Conservation (phyloP, 2,329 filamentous ascomycete species). For the Diaporthe vexans region DNA sequence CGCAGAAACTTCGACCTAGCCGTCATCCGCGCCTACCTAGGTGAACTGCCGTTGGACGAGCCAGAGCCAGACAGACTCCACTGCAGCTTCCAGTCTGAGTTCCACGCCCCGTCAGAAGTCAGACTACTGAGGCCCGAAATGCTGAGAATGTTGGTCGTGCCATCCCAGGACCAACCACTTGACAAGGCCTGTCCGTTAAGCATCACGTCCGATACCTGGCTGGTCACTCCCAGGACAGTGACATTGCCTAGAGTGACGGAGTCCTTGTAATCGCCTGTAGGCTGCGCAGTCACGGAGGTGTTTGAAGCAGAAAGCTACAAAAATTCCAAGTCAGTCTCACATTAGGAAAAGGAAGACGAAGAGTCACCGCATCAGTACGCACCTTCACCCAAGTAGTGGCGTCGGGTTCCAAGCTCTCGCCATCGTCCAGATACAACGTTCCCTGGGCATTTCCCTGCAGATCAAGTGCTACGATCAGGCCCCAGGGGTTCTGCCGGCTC, state of each 20-base stretch:
- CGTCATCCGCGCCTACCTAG: not conserved
- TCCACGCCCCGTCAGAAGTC: conserved; percentile 71
- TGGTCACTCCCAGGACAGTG: conserved; percentile 70
- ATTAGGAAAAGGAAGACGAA: too few species aligned
- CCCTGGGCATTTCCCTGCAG: conserved; percentile 69
- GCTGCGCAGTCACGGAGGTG: conserved; percentile 61
- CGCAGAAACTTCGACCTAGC: not conserved
- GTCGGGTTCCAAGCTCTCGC: conserved; percentile 73
- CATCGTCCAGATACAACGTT: conserved; percentile 80
- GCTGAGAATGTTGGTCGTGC: conserved; percentile 61
- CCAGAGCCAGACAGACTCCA: conserved; percentile 55
- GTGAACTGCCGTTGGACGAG: not conserved
- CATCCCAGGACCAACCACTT: conserved; percentile 62
- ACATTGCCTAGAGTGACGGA: conserved; percentile 71
- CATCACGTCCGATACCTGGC: conserved; percentile 58
- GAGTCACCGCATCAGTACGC: conserved; percentile 43
- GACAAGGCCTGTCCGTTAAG: conserved; percentile 65
- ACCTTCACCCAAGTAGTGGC: conserved; percentile 68
- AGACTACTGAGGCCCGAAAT: conserved; percentile 63
- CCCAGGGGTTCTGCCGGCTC: conserved; percentile 75
- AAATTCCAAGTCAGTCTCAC: conserved; percentile 18
- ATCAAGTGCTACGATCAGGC: conserved; percentile 73
- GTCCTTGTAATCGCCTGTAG: conserved; percentile 68
- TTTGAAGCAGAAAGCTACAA: conserved; percentile 57
- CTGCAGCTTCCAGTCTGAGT: conserved; percentile 66